Conservation (phyloP, 805 yeast genomes). For the Brettanomyces bruxellensis region DNA sequence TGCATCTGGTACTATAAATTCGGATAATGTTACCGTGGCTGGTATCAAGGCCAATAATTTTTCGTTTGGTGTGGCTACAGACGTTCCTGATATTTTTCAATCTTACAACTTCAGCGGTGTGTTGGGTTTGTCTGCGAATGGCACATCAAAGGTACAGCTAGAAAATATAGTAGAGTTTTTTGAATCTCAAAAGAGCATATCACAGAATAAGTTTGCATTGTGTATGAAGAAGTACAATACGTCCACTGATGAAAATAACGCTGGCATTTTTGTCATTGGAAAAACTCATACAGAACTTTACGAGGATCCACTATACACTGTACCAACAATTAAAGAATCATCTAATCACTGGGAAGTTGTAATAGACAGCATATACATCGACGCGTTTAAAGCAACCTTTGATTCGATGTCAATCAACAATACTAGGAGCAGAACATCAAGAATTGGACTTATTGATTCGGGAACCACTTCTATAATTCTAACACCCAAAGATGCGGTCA, state of each 20-base stretch:
- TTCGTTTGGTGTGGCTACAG: conserved; percentile 43
- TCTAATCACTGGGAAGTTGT: conserved; percentile 45
- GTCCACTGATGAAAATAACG: conserved; percentile 17
- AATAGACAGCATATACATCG: conserved; percentile 29
- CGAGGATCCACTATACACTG: conserved; percentile 32
- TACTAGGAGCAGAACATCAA: conserved; percentile 13
- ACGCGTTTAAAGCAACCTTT: conserved; percentile 26
- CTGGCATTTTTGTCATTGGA: conserved; percentile 39
- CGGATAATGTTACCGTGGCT: conserved; percentile 29
- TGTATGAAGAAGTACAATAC: conserved; percentile 28
- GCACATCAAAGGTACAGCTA: conserved; percentile 21
- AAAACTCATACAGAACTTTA: conserved; percentile 28
- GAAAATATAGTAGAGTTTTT: conserved; percentile 34
- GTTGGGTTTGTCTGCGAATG: conserved; percentile 46
- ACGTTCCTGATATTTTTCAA: conserved; percentile 45
- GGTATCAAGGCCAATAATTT: conserved; percentile 30
- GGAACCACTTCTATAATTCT: conserved; percentile 58
- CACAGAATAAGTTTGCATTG: conserved; percentile 34
- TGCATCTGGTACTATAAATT: conserved; percentile 40
- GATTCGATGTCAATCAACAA: conserved; percentile 14
- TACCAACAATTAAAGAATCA: conserved; percentile 24
- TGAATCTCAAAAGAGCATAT: conserved; percentile 25
- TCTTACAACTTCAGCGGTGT: conserved; percentile 50
- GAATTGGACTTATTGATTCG: conserved; percentile 48
- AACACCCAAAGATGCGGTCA: conserved; percentile 45